A percentile compares a stretch with the other conserved stretches of the same genome.
phyloP scores from a whole-genome alignment of 805 yeast genomes.

The Wickerhamomyces ciferrii region DNA sequence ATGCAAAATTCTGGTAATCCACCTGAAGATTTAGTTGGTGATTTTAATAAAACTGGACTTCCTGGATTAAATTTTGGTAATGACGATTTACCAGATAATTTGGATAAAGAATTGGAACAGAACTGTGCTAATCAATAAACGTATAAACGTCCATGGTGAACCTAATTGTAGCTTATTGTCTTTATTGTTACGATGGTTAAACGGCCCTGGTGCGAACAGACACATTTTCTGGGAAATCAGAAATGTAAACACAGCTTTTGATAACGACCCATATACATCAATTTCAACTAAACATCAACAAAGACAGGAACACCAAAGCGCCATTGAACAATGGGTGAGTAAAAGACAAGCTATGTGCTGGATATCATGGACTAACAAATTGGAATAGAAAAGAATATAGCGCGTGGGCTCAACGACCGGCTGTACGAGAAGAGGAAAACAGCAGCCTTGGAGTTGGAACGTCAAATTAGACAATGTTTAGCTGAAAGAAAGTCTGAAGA shows the following conservation, averaged over 20 bases:
- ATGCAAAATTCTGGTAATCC: constrained; percentile 76
- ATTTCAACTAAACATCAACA: too few species aligned
- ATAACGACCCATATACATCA: neutral
- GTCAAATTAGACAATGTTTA: constrained; percentile 64
- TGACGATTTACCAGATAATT: constrained; percentile 48
- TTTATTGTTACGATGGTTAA: too few species aligned
- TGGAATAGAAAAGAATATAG: constrained; percentile 50
- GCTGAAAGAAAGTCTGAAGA: constrained; percentile 44
- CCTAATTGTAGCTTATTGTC: too few species aligned
- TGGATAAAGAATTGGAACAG: constrained; percentile 42
- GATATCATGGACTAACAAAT: neutral
- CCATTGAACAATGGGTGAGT: neutral
- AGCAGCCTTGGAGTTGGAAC: constrained; percentile 76
- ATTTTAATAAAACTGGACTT: constrained; percentile 34
- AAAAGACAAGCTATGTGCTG: too few species aligned
- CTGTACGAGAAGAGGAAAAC: constrained; percentile 74
- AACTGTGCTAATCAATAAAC: constrained; percentile 35
- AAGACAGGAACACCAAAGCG: too few species aligned
- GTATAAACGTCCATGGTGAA: too few species aligned
- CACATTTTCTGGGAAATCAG: too few species aligned
- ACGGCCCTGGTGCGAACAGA: neutral
- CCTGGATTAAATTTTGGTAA: constrained; percentile 41
- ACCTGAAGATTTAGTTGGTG: constrained; percentile 69
- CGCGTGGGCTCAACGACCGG: constrained; percentile 66
- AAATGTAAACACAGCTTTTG: neutral